Conservation (phyloP, 352 stramenopile genomes). For the Phytophthora ohioensis region DNA sequence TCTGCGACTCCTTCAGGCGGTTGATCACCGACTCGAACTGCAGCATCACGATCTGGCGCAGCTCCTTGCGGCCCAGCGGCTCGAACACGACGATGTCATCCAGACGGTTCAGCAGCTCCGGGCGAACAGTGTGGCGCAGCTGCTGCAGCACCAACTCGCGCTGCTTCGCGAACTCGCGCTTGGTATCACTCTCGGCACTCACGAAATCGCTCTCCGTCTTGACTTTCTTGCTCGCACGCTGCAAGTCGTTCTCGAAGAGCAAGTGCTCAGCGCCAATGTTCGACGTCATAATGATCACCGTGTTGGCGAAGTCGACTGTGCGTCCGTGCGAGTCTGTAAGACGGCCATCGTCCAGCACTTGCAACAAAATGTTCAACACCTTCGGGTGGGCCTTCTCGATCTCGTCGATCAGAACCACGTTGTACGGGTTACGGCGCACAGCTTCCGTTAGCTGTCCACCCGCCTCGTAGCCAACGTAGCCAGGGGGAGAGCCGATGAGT, state of each 20-base stretch:
- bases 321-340: conserved; percentile 96
- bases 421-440: conserved; percentile 96
- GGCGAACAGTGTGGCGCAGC: conserved; percentile 90
- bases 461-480: conserved; percentile 95
- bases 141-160: conserved; percentile 88
- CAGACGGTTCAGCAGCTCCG: conserved; percentile 97
- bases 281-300: conserved; percentile 97
- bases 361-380: conserved; percentile 96
- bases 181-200: conserved; percentile 34
- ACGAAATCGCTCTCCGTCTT: conserved; percentile 47
- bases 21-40: conserved; percentile 92
- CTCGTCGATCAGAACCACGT: conserved; percentile 97
- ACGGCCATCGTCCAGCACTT: conserved; percentile 98
- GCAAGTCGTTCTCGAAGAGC: conserved; percentile 68
- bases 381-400: conserved; percentile 98
- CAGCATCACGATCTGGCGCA: conserved; percentile 94
- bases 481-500: conserved; percentile 95
- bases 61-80: conserved; percentile 86
- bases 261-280: conserved; percentile 96
- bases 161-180: conserved; percentile 56
- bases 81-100: conserved; percentile 98
- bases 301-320: conserved; percentile 98
- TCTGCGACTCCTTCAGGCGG: conserved; percentile 74
- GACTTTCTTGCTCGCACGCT: conserved; percentile 70
- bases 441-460: conserved; percentile 97